A percentile compares a stretch with the other conserved stretches of the same genome.
These are phyloP conservation scores for Trichoderma hamatum DNA, from an alignment of 2,329 filamentous ascomycete species.

Conservation along the genomic window DNA sequence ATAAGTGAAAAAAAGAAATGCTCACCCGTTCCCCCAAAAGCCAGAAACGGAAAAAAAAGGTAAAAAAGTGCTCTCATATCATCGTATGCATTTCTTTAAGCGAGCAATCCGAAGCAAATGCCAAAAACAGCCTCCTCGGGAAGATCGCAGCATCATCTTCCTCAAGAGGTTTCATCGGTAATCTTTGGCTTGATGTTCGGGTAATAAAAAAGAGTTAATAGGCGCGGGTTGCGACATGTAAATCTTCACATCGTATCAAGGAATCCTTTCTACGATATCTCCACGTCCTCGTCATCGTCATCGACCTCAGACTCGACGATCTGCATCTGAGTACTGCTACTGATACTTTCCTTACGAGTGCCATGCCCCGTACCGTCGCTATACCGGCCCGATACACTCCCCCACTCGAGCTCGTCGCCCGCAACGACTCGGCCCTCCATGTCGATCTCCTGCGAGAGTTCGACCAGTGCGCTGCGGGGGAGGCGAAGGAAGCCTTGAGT, in stretches of 20 bases:
- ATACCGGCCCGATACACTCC: conserved; percentile 50
- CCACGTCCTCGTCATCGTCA: conserved; percentile 66
- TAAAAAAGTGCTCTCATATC: background rate
- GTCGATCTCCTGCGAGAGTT: conserved; percentile 91
- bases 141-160: background rate
- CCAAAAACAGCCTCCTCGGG: background rate
- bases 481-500: conserved; percentile 84
- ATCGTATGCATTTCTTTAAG: background rate
- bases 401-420: conserved; percentile 76
- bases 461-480: conserved; percentile 77
- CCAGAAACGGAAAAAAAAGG: background rate
- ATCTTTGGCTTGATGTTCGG: background rate
- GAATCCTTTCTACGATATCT: conserved; percentile 49
- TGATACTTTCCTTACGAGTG: conserved; percentile 61
- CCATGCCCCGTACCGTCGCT: conserved; percentile 44
- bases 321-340: conserved; percentile 61
- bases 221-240: conserved; percentile 6
- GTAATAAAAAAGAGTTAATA: background rate
- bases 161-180: background rate
- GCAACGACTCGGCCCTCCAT: conserved; percentile 88
- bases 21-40: background rate
- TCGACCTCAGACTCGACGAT: conserved; percentile 60
- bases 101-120: background rate
- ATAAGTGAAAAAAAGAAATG: background rate
- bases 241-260: background rate